These are phyloP conservation scores for Phialophora expanda DNA, from an alignment of 2,329 filamentous ascomycete species.

Conservation along the genomic window DNA sequence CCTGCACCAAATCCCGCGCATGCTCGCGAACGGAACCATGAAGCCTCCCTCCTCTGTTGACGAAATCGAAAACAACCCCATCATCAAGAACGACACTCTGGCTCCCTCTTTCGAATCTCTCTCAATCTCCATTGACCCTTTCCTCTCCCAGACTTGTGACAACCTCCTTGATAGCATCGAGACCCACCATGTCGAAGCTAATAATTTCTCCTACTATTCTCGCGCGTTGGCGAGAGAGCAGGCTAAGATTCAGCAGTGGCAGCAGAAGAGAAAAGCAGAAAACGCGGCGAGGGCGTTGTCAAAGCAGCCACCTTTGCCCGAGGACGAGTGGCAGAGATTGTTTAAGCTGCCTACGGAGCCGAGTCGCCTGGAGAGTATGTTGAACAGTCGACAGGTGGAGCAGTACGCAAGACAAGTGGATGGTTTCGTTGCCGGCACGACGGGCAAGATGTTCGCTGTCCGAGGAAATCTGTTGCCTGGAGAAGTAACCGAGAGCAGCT, in stretches of 20 bases:
- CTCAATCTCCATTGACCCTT: constrained; percentile 92
- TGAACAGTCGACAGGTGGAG: constrained; percentile 95
- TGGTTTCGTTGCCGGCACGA: constrained; percentile 89
- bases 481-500: constrained; percentile 39
- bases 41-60: constrained; percentile 78
- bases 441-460: constrained; percentile 97
- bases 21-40: constrained; percentile 50
- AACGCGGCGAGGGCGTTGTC: constrained; percentile 82
- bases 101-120: constrained; percentile 88
- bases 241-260: constrained; percentile 94
- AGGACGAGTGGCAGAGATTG: constrained; percentile 97
- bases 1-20: constrained; percentile 84
- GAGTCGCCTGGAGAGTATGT: constrained; percentile 86
- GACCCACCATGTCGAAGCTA: constrained; percentile 96
- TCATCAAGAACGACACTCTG: constrained; percentile 67
- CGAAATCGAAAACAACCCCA: constrained; percentile 71
- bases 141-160: constrained; percentile 97
- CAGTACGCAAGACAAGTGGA: constrained; percentile 98
- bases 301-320: constrained; percentile 86
- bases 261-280: constrained; percentile 94
- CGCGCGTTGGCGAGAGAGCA: constrained; percentile 92
- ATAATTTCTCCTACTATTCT: constrained; percentile 99
- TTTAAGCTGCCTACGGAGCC: constrained; percentile 98
- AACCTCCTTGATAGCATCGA: constrained; percentile 96
- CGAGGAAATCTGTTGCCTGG: constrained; percentile 70